Conservation (phyloP, 495 filamentous ascomycete species). For the Lindgomyces ingoldianus region DNA sequence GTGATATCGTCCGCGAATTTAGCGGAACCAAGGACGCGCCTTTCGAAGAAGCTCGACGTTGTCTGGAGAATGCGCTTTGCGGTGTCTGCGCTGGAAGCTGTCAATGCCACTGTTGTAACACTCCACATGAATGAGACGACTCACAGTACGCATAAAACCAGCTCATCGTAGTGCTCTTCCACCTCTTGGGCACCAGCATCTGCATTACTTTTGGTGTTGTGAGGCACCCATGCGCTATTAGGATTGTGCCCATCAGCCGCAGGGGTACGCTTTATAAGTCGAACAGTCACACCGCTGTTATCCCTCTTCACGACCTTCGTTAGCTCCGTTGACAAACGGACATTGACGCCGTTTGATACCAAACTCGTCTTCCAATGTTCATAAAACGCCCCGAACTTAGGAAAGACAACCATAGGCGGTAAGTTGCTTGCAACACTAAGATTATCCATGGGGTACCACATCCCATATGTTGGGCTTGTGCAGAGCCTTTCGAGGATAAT, state of each 20-base stretch:
- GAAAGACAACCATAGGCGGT: constrained; percentile 81
- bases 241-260: constrained; percentile 44
- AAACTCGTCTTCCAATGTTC: constrained; percentile 66
- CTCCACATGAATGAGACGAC: not conserved
- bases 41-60: constrained; percentile 65
- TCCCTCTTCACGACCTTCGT: constrained; percentile 58
- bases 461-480: constrained; percentile 71
- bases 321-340: constrained; percentile 66
- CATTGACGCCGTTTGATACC: constrained; percentile 59
- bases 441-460: constrained; percentile 73
- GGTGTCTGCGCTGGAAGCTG: constrained; percentile 61
- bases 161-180: constrained; percentile 63
- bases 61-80: constrained; percentile 65
- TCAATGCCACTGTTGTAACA: constrained; percentile 7
- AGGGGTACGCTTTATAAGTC: constrained; percentile 44
- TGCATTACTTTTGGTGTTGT: constrained; percentile 45
- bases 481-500: constrained; percentile 76
- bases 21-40: constrained; percentile 68
- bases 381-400: constrained; percentile 72
- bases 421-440: constrained; percentile 62
- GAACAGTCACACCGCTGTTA: constrained; percentile 59
- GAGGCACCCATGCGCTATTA: constrained; percentile 42
- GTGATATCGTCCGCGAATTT: constrained; percentile 82
- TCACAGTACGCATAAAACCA: constrained; percentile 69
- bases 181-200: constrained; percentile 45